These are phyloP conservation scores for Ceraceosorus bombacis DNA, from an alignment of 1,284 basidiomycete genomes.

Conservation along the genomic window DNA sequence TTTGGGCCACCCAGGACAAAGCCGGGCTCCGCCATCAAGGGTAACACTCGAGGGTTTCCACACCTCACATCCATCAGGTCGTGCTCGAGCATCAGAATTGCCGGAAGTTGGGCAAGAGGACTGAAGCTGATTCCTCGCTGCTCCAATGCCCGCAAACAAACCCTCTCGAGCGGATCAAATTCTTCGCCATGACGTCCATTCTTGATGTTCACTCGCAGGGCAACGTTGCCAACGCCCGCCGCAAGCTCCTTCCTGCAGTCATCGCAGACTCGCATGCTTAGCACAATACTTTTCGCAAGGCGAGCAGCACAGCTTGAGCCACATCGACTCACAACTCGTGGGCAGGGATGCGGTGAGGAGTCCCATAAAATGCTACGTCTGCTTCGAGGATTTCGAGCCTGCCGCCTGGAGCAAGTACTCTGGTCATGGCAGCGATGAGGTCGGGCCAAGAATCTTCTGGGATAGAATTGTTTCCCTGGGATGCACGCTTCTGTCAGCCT, in stretches of 20 bases:
- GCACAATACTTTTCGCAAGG: no score
- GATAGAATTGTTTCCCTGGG: constrained; percentile 8
- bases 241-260: no score
- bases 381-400: constrained; percentile 28
- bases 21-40: constrained; percentile 24
- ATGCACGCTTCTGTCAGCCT: not conserved
- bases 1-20: constrained; percentile 4
- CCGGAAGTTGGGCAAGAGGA: constrained; percentile 23
- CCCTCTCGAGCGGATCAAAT: constrained; percentile 24
- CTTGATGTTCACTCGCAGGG: no score
- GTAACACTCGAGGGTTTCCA: constrained; percentile 27
- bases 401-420: constrained; percentile 30
- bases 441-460: constrained; percentile 32
- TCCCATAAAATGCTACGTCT: constrained; percentile 28
- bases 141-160: constrained; percentile 24
- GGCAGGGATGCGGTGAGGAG: constrained; percentile 19
- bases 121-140: constrained; percentile 27
- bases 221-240: no score
- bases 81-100: constrained; percentile 15
- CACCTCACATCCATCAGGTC: constrained; percentile 22
- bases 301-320: not conserved
- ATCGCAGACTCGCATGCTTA: no score
- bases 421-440: constrained; percentile 19
- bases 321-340: constrained; percentile 16
- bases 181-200: no score